Conservation (phyloP, 345 rosid genomes). For the Eucalyptus grandis region DNA sequence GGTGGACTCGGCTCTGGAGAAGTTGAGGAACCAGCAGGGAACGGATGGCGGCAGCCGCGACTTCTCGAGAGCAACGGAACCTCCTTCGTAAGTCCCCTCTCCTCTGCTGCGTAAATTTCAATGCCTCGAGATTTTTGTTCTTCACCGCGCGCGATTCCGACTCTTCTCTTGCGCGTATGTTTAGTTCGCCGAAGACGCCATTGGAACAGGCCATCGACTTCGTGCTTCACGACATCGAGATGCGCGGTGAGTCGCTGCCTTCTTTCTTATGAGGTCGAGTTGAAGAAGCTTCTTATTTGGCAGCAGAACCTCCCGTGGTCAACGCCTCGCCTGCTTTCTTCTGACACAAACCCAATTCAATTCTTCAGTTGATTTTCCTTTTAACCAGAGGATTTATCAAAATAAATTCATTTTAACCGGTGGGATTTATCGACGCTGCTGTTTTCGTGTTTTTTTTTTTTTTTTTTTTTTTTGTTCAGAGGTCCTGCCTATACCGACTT, state of each 20-base stretch:
- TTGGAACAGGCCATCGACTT: slow-evolving; percentile 86
- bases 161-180: neutral
- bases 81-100: neutral
- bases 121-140: neutral
- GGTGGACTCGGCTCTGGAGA: slow-evolving; percentile 67
- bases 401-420: neutral
- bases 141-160: neutral
- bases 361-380: neutral
- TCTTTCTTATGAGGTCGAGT: neutral
- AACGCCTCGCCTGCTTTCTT: neutral
- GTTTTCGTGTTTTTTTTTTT: neutral
- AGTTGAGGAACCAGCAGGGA: slow-evolving; percentile 30
- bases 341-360: neutral
- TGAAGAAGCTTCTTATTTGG: neutral
- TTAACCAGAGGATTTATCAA: neutral
- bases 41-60: neutral
- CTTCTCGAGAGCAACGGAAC: neutral
- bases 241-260: neutral
- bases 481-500: slow-evolving; percentile 97
- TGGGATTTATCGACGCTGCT: neutral
- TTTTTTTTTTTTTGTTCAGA: slow-evolving; percentile 6
- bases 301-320: neutral
- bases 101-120: neutral
- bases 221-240: slow-evolving; percentile 68
- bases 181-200: neutral